Percentiles rank a stretch among this genome's conserved stretches.
These are phyloP conservation scores for Vigna angularis DNA, from an alignment of 306 rosid species.

Conservation along the genomic window DNA sequence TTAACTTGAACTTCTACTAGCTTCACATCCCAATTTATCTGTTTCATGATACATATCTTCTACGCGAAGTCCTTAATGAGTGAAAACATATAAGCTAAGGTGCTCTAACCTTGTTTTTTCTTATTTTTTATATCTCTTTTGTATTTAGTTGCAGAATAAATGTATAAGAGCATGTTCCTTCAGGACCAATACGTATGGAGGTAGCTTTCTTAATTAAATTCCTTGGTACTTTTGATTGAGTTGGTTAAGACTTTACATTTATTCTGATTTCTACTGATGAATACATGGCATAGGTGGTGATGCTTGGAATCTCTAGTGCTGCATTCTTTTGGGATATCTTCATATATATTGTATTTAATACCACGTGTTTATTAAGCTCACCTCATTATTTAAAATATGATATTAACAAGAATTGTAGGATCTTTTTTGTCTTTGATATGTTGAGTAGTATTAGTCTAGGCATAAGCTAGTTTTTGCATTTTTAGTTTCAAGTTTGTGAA, in stretches of 20 bases:
- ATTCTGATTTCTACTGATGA: constrained; percentile 21
- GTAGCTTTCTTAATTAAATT: constrained; percentile 43
- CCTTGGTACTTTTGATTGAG: constrained; percentile 9
- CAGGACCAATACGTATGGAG: constrained; percentile 18
- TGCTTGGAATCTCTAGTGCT: constrained; percentile 69
- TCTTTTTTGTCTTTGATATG: no score
- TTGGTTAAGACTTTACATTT: constrained; percentile 45
- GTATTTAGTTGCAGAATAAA: constrained; percentile 52
- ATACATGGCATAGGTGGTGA: constrained; percentile 57
- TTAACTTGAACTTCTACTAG: constrained; percentile 19
- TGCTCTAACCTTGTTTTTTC: constrained; percentile 10
- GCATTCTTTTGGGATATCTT: constrained; percentile 66
- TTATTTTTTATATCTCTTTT: constrained; percentile 21
- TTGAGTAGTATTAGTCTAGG: no score
- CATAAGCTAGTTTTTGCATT: no score
- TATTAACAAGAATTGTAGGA: constrained; percentile 41
- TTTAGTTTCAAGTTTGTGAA: no score
- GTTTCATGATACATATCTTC: constrained; percentile 1
- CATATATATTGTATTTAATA: constrained; percentile 58
- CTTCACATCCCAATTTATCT: constrained; percentile 37
- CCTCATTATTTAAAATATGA: constrained; percentile 64
- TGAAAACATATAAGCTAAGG: constrained; percentile 14
- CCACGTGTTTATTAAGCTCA: constrained; percentile 88
- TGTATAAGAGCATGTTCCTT: constrained; percentile 39
- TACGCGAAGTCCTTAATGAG: constrained; percentile 21